phyloP scores from a whole-genome alignment of 768 basidiomycete species.

The Agrocybe pediades region DNA sequence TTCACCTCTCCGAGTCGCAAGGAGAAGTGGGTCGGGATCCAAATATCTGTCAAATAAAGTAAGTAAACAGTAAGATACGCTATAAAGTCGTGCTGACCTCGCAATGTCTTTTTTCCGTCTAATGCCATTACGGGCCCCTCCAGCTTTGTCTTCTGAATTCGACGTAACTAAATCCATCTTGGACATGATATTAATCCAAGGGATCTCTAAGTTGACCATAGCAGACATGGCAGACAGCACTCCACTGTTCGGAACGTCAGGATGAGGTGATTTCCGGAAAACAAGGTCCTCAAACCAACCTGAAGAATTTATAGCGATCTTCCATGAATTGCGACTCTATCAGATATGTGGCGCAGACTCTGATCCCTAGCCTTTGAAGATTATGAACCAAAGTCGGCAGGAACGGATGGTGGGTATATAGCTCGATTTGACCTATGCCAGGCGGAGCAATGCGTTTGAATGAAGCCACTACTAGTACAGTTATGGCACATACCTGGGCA shows the following conservation, averaged over 20 bases:
- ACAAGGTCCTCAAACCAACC: conserved; percentile 44
- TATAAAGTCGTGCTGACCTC: conserved; percentile 66
- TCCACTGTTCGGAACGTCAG: conserved; percentile 52
- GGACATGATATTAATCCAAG: conserved; percentile 97
- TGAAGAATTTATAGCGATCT: conserved; percentile 97
- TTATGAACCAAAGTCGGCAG: conserved; percentile 86
- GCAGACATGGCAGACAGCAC: conserved; percentile 98
- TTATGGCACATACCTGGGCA: conserved; percentile 67
- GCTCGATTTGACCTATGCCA: conserved; percentile 87
- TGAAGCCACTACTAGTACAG: not conserved
- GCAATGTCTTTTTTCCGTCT: conserved; percentile 81
- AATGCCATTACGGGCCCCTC: conserved; percentile 70
- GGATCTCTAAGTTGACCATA: conserved; percentile 97
- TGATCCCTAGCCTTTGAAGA: conserved; percentile 73
- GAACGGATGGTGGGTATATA: conserved; percentile 98
- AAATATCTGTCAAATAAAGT: conserved; percentile 70
- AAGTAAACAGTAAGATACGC: too few relatives aligned
- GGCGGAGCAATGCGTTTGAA: conserved; percentile 6
- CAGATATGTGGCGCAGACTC: conserved; percentile 88
- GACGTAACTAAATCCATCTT: conserved; percentile 96
- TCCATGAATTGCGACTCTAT: conserved; percentile 99
- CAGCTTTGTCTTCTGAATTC: conserved; percentile 58
- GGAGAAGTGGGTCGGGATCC: conserved; percentile 91
- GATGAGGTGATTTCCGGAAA: not conserved
- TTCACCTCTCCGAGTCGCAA: conserved; percentile 64